phyloP scores from a whole-genome alignment of 306 rosid genomes.

The Prunus padus region DNA sequence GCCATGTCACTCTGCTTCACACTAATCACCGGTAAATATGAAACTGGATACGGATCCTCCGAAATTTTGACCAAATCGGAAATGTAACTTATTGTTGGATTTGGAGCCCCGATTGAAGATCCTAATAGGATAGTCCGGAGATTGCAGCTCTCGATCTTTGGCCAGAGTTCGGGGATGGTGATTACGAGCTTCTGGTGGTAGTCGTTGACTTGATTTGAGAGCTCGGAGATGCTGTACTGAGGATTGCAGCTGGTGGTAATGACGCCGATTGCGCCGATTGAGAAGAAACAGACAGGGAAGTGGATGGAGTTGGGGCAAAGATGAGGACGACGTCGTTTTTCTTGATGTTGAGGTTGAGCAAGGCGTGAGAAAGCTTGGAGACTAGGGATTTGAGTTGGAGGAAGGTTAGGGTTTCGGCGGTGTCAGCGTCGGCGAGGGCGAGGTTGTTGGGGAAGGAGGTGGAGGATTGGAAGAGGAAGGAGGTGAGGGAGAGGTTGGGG shows the following conservation, averaged over 20 bases:
- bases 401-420: constrained; percentile 14
- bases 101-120: background rate
- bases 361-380: no score
- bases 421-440: constrained; percentile 39
- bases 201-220: constrained; percentile 6
- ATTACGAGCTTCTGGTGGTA: constrained; percentile 37
- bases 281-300: background rate
- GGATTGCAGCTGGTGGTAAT: constrained; percentile 65
- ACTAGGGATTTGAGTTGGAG: no score
- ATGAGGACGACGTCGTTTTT: no score
- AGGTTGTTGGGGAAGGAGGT: constrained; percentile 19
- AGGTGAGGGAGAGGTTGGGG: constrained; percentile 38
- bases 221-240: constrained; percentile 33
- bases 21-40: background rate
- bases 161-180: constrained; percentile 31
- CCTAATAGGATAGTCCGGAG: constrained; percentile 27
- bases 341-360: no score
- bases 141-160: constrained; percentile 15
- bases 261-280: background rate
- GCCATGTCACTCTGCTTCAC: constrained; percentile 38
- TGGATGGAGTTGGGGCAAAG: no score
- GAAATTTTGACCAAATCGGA: constrained; percentile 27
- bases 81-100: constrained; percentile 19
- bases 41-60: background rate
- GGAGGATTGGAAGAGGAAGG: constrained; percentile 49